phyloP scores from a whole-genome alignment of 306 rosid genomes.

The Glycine soja region DNA sequence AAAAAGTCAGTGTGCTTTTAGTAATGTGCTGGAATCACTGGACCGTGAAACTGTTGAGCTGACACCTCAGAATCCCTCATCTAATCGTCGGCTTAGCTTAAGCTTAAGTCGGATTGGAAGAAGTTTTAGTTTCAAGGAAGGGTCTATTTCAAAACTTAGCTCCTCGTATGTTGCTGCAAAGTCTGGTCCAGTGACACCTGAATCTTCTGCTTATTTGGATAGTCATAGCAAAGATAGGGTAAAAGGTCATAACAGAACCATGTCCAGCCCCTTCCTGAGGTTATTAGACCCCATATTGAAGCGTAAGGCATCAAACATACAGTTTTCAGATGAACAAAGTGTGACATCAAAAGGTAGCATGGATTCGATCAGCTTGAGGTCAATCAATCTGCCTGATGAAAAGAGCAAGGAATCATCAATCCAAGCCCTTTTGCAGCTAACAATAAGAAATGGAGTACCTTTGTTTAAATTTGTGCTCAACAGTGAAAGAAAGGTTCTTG shows the following conservation, averaged over 20 bases:
- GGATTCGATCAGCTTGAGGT: slow-evolving; percentile 49
- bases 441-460: slow-evolving; percentile 78
- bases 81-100: slow-evolving; percentile 68
- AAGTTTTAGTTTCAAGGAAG: slow-evolving; percentile 91
- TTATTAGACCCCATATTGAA: slow-evolving; percentile 80
- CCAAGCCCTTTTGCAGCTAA: slow-evolving; percentile 77
- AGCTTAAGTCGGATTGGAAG: slow-evolving; percentile 75
- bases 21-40: slow-evolving; percentile 41
- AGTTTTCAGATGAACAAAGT: slow-evolving; percentile 51
- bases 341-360: slow-evolving; percentile 51
- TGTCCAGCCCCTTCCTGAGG: slow-evolving; percentile 76
- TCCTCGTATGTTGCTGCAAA: slow-evolving; percentile 60
- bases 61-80: slow-evolving; percentile 57
- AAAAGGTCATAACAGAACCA: slow-evolving; percentile 68
- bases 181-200: slow-evolving; percentile 75
- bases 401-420: slow-evolving; percentile 58
- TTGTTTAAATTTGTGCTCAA: slow-evolving; percentile 71
- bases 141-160: slow-evolving; percentile 62
- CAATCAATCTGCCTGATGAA: slow-evolving; percentile 51
- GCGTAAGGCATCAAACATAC: slow-evolving; percentile 60
- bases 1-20: slow-evolving; percentile 44
- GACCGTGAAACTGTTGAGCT: slow-evolving; percentile 59
- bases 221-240: slow-evolving; percentile 12
- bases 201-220: slow-evolving; percentile 53
- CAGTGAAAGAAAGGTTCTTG: slow-evolving; percentile 64